Base-by-base conservation (phyloP, 495 filamentous ascomycete species). In the Podospora sp. region DNA sequence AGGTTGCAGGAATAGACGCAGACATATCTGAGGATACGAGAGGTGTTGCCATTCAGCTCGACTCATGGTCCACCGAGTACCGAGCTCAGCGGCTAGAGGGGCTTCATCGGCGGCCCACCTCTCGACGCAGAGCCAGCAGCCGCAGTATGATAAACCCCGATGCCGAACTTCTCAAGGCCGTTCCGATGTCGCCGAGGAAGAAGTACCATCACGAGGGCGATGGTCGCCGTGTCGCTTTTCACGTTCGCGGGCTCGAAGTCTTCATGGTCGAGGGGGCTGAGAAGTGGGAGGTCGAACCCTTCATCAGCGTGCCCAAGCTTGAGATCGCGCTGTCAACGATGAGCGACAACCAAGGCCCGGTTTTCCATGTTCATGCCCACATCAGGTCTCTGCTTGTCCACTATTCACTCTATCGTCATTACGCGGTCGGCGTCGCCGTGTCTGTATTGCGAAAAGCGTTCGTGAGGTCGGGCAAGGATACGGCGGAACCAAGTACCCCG, bases 331-430 rank as follows among this genome's bases (percentile, higher is more conserved):
- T 97, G 63, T 90, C 90, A 29, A 96, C 96, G 1, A 83, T 89
- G 22, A 94, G 90, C 68, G 95, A 97, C 73, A 84, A 86, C 33
- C 88, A 96, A 70, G 95, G 94, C 5, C 91, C 92, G 0, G 81
- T 97, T 14, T 88, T 97, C 72, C 92, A 97, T 72, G 81, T 98
- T 59, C 92, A 93, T 72, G 91, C 93, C 0, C 83, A 91, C 51
- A 82, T 94, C 29, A 91, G 89, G 73, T 91, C 89, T 8, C 73
- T 99, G 1, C 88, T 90, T 65, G 69, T 96, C 4, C 90, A 96
- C 35, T 98, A 97, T 73, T 98, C 96, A 4, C 84, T 99, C 1
- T 97, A 96, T 75, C 89, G 94, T 6, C 94, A 96, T 73, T 98
- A 97, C 72, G 89, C 93, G n/a, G 82, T 94, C 27, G 91, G 90